phyloP scores from a whole-genome alignment of 2,329 filamentous ascomycete species.

The Pyrenochaeta sp. region DNA sequence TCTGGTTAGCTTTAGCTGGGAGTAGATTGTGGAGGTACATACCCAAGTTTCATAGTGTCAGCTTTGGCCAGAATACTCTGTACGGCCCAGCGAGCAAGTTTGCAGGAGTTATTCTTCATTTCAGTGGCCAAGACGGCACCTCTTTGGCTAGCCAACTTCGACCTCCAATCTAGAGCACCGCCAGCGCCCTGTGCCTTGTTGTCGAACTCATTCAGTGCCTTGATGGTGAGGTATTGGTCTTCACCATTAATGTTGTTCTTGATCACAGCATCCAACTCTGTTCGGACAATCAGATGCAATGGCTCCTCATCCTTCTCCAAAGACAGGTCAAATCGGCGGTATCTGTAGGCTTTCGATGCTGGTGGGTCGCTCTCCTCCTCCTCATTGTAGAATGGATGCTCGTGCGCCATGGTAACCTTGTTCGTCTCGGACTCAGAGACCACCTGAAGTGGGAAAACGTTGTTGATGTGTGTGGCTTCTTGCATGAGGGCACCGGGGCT shows the following conservation, averaged over 20 bases:
- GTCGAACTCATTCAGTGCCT: constrained; percentile 99
- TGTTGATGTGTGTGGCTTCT: constrained; percentile 99
- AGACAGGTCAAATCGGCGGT: constrained; percentile 94
- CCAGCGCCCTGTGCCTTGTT: constrained; percentile 96
- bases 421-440: constrained; percentile 80
- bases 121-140: constrained; percentile 98
- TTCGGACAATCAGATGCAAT: constrained; percentile 89
- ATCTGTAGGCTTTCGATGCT: constrained; percentile 97
- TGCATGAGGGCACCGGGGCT: constrained; percentile 91
- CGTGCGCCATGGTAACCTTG: constrained; percentile 84
- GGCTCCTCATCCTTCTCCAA: constrained; percentile 91
- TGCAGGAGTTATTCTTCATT: constrained; percentile 99
- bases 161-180: constrained; percentile 95
- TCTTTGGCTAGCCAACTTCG: constrained; percentile 91
- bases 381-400: constrained; percentile 97
- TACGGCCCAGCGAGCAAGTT: constrained; percentile 96
- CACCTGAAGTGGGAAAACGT: constrained; percentile 98
- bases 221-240: constrained; percentile 89
- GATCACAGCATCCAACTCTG: constrained; percentile 92
- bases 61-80: constrained; percentile 96
- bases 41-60: constrained; percentile 99
- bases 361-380: constrained; percentile 92
- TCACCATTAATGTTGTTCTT: constrained; percentile 94
- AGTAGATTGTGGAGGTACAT: constrained; percentile 49
- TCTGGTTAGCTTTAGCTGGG: constrained; percentile 10